phyloP scores from a whole-genome alignment of 805 yeast genomes.

The Lachancea kluyveri region DNA sequence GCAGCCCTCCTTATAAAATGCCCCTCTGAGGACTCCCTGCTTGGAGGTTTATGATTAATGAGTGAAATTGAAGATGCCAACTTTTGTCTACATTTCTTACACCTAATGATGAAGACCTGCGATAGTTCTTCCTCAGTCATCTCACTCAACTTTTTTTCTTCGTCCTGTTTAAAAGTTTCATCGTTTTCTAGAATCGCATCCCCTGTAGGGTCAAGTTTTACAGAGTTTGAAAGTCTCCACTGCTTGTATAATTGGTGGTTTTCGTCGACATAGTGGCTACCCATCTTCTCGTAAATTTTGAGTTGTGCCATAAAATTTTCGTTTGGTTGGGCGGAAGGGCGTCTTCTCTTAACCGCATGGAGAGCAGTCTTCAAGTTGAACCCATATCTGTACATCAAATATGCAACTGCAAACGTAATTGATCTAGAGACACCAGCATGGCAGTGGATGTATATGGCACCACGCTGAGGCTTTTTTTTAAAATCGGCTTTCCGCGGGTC shows the following conservation, averaged over 20 bases:
- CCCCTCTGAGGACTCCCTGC: conserved; percentile 55
- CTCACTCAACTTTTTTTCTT: conserved; percentile 18
- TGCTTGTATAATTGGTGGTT: conserved; percentile 36
- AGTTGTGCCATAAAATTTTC: conserved; percentile 70
- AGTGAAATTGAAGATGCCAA: conserved; percentile 60
- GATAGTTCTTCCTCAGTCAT: conserved; percentile 23
- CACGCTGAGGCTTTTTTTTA: conserved; percentile 34
- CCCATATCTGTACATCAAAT: conserved; percentile 72
- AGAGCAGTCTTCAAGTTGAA: conserved; percentile 56
- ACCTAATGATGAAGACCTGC: conserved; percentile 44
- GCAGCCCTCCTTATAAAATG: conserved; percentile 60
- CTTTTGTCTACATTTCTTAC: conserved; percentile 73
- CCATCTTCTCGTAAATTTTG: conserved; percentile 47
- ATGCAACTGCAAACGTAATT: conserved; percentile 80
- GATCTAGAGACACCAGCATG: conserved; percentile 94
- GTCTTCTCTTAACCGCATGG: conserved; percentile 66
- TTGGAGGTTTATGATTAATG: conserved; percentile 63
- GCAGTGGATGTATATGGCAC: conserved; percentile 60
- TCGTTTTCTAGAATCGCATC: conserved; percentile 24
- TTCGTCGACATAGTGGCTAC: conserved; percentile 29
- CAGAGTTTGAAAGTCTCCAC: conserved; percentile 34
- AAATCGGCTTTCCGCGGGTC: conserved; percentile 26
- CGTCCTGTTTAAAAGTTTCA: conserved; percentile 26
- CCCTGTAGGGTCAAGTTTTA: conserved; percentile 39
- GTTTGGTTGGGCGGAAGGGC: conserved; percentile 62